Evolutionary conservation across 306 rosid genomes (phyloP).

Genomic region (Canavalia ensiformis): DNA sequence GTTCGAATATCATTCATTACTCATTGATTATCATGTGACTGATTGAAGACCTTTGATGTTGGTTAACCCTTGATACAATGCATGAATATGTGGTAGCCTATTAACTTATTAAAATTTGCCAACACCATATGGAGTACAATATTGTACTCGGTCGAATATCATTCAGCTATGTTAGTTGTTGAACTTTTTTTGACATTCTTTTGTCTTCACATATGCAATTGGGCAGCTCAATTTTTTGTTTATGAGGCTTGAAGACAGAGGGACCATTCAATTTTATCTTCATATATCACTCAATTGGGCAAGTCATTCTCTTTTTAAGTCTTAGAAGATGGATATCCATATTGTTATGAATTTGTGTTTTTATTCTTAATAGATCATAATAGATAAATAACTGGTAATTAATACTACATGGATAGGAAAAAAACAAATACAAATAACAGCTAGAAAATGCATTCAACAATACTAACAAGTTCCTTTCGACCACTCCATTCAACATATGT

Average conservation of each 20-base stretch:
- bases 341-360: too few relatives aligned
- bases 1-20: too few relatives aligned
- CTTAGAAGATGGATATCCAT: too few relatives aligned
- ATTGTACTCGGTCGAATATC: not conserved
- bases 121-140: constrained; percentile 24
- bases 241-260: not conserved
- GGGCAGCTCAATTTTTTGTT: not conserved
- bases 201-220: constrained; percentile 6
- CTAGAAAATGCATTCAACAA: constrained; percentile 35
- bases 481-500: constrained; percentile 47
- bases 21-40: not conserved
- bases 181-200: constrained; percentile 2
- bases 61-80: not conserved
- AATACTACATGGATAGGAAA: constrained; percentile 6
- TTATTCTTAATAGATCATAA: constrained; percentile 28
- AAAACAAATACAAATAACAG: constrained; percentile 2
- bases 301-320: too few relatives aligned
- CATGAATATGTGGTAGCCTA: constrained; percentile 16
- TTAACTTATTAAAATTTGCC: not conserved
- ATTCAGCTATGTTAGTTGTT: not conserved
- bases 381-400: not conserved
- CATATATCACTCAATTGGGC: not conserved
- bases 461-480: constrained; percentile 8
- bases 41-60: constrained; percentile 32
- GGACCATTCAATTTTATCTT: not conserved